Evolutionary conservation across 352 stramenopile genomes (phyloP).

Genomic region (Phytopythium ostracodes): DNA sequence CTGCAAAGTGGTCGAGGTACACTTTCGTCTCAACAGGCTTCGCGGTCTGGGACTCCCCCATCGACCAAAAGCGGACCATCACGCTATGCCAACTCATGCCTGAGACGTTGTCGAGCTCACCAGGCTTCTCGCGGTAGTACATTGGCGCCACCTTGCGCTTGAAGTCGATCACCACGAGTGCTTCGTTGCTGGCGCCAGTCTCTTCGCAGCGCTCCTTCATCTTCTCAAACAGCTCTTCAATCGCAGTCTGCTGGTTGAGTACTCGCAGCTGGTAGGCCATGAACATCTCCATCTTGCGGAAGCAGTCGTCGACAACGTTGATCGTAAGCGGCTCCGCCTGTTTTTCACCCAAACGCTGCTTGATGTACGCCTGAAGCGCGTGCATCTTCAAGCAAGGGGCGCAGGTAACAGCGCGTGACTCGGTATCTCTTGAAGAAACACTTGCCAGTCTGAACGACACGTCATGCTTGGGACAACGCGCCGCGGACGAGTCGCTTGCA

Average conservation of each 20-base stretch:
- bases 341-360: not conserved
- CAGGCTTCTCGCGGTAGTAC: conserved; percentile 12
- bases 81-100: conserved; percentile 17
- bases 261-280: conserved; percentile 4
- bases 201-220: not conserved
- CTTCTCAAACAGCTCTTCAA: conserved; percentile 3
- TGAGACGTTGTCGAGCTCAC: conserved; percentile 5
- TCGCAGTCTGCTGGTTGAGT: conserved; percentile 2
- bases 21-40: conserved; percentile 8
- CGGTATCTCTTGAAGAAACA: not conserved
- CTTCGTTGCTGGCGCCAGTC: conserved; percentile 5
- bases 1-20: conserved; percentile 10
- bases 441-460: not conserved
- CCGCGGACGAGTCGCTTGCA: not conserved
- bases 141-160: conserved; percentile 19
- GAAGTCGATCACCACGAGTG: conserved; percentile 18
- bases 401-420: not conserved
- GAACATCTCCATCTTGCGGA: conserved; percentile 3
- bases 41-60: not conserved
- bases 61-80: conserved; percentile 10
- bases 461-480: not conserved
- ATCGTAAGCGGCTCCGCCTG: not conserved
- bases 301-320: not conserved
- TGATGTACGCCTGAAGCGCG: not conserved
- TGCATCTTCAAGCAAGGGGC: conserved; percentile 1